A percentile compares a stretch with the other conserved stretches of the same genome.
These are phyloP conservation scores for Millerago galiae DNA, from an alignment of 805 yeast genomes.

Conservation along the genomic window DNA sequence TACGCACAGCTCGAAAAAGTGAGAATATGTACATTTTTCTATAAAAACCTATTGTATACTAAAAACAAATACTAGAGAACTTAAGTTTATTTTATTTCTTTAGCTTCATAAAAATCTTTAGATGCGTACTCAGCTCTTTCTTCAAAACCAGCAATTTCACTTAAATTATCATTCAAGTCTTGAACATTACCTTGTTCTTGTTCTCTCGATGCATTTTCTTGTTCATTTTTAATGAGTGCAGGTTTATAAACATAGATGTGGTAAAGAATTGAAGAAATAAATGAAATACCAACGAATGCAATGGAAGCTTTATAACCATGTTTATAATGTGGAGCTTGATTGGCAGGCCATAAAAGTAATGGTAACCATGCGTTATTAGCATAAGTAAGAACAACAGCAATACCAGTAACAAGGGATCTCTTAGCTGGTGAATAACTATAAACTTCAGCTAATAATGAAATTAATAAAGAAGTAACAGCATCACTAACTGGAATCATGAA, in stretches of 20 bases:
- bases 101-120: constrained; percentile 1
- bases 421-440: constrained; percentile 30
- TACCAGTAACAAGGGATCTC: constrained; percentile 33
- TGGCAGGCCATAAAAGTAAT: constrained; percentile 36
- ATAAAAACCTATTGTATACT: no score
- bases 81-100: constrained; percentile 2
- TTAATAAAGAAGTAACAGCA: constrained; percentile 8
- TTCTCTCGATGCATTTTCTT: not conserved
- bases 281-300: constrained; percentile 1
- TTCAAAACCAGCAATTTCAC: constrained; percentile 1
- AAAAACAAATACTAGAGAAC: no score
- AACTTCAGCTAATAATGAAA: constrained; percentile 14
- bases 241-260: not conserved
- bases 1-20: no score
- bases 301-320: constrained; percentile 27
- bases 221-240: not conserved
- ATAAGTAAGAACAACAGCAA: constrained; percentile 38
- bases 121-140: not conserved
- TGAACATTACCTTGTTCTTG: constrained; percentile 1
- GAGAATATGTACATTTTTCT: no score
- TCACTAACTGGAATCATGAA: constrained; percentile 11
- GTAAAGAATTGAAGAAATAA: not conserved
- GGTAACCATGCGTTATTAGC: constrained; percentile 39
- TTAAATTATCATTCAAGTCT: constrained; percentile 1
- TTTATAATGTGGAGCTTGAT: constrained; percentile 36